Evolutionary conservation across 2,329 filamentous ascomycete species (phyloP).

Genomic region (Aspergillus floridensis): DNA sequence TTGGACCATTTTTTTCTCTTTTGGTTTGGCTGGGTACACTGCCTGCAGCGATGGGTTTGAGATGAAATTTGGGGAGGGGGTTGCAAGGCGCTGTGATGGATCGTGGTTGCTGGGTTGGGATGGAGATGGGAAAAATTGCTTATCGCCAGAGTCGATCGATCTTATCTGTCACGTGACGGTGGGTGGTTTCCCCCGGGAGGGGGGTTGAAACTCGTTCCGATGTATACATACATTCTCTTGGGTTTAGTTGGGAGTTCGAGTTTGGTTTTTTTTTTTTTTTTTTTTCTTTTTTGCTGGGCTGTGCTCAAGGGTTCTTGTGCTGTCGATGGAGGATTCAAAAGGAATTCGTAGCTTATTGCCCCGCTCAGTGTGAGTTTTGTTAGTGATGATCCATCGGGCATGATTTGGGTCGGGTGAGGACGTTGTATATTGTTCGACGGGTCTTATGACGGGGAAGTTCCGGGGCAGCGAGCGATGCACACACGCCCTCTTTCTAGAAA

Average conservation of each 20-base stretch:
- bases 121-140: slow-evolving; percentile 16
- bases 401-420: too few relatives aligned
- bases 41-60: slow-evolving; percentile 13
- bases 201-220: too few relatives aligned
- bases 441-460: too few relatives aligned
- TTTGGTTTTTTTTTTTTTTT: too few relatives aligned
- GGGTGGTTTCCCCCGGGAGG: too few relatives aligned
- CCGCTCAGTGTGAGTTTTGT: not conserved
- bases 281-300: not conserved
- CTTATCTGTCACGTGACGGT: slow-evolving; percentile 20
- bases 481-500: too few relatives aligned
- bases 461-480: too few relatives aligned
- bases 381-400: too few relatives aligned
- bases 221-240: too few relatives aligned
- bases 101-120: slow-evolving; percentile 1
- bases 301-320: not conserved
- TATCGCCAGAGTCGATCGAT: slow-evolving; percentile 10
- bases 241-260: too few relatives aligned
- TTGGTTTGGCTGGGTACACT: not conserved
- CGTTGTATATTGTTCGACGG: too few relatives aligned
- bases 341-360: not conserved
- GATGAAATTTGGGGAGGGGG: not conserved
- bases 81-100: not conserved
- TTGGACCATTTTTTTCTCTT: slow-evolving; percentile 20
- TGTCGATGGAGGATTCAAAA: too few relatives aligned